phyloP scores from a whole-genome alignment of 352 stramenopile genomes.

The Phytophthora multivora region DNA sequence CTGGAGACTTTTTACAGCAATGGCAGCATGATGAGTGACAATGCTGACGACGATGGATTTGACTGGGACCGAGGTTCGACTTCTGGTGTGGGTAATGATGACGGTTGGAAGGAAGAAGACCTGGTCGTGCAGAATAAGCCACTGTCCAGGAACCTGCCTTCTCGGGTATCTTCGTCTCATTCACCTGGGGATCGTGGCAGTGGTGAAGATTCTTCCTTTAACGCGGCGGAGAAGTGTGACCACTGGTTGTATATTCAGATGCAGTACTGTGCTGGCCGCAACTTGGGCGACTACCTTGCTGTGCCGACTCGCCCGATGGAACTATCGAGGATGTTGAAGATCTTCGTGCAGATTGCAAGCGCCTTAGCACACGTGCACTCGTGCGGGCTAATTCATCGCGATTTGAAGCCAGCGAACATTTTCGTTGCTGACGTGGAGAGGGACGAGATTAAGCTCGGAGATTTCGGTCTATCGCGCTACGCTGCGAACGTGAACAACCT shows the following conservation, averaged over 20 bases:
- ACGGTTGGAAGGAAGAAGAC: slow-evolving; percentile 72
- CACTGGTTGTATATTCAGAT: slow-evolving; percentile 94
- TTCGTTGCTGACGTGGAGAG: slow-evolving; percentile 87
- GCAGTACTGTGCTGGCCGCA: slow-evolving; percentile 89
- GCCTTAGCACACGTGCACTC: slow-evolving; percentile 92
- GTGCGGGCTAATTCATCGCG: slow-evolving; percentile 90
- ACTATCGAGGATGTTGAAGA: slow-evolving; percentile 79
- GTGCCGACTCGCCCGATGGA: slow-evolving; percentile 74
- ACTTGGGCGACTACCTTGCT: slow-evolving; percentile 84
- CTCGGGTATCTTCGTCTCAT: slow-evolving; percentile 11
- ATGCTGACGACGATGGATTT: slow-evolving; percentile 72
- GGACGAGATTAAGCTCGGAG: slow-evolving; percentile 90
- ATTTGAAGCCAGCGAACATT: slow-evolving; percentile 93
- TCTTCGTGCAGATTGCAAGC: slow-evolving; percentile 90
- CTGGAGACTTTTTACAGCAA: slow-evolving; percentile 56
- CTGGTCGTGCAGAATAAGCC: slow-evolving; percentile 50
- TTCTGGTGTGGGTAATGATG: slow-evolving; percentile 40
- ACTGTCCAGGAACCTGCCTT: slow-evolving; percentile 11
- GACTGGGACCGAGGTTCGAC: slow-evolving; percentile 76
- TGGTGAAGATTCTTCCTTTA: slow-evolving; percentile 55
- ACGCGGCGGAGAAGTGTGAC: slow-evolving; percentile 67
- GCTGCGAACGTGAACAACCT: slow-evolving; percentile 84
- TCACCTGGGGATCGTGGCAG: slow-evolving; percentile 20
- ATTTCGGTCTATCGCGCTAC: slow-evolving; percentile 90
- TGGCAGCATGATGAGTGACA: slow-evolving; percentile 37